A percentile compares a stretch with the other conserved stretches of the same genome.
Conservation (phyloP, 768 basidiomycete genomes). For the Tulasnella sp. region DNA sequence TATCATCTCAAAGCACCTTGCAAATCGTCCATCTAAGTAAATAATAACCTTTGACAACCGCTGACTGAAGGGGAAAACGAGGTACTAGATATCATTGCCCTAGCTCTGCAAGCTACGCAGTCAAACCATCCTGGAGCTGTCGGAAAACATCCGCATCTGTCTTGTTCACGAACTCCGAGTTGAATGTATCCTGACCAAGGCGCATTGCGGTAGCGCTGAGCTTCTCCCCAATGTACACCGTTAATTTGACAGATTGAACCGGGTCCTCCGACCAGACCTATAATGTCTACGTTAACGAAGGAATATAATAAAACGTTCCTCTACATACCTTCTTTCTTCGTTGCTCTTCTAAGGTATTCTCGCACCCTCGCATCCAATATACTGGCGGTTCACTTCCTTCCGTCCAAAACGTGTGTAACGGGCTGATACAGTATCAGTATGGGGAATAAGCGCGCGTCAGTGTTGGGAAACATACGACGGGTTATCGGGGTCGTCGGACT, state of each 20-base stretch:
- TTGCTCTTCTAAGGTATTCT: slow-evolving; percentile 62
- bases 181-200: slow-evolving; percentile 45
- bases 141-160: slow-evolving; percentile 63
- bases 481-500: slow-evolving; percentile 26
- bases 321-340: slow-evolving; percentile 55
- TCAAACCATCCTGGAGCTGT: slow-evolving; percentile 29
- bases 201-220: slow-evolving; percentile 50
- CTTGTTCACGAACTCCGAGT: slow-evolving; percentile 44
- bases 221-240: slow-evolving; percentile 42
- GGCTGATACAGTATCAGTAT: background rate
- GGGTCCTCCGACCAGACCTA: slow-evolving; percentile 64
- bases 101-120: too few relatives aligned
- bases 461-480: slow-evolving; percentile 21
- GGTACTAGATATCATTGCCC: too few relatives aligned
- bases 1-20: too few relatives aligned
- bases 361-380: slow-evolving; percentile 47
- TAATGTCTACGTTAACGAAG: background rate
- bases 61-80: too few relatives aligned
- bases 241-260: slow-evolving; percentile 54
- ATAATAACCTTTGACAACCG: too few relatives aligned
- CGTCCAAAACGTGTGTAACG: slow-evolving; percentile 55
- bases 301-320: background rate
- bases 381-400: slow-evolving; percentile 36
- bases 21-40: too few relatives aligned
- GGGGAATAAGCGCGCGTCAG: slow-evolving; percentile 29